Evolutionary conservation across 2,329 filamentous ascomycete genomes (phyloP), one percentile per base, ranked within the genome.

Genomic region (Chrysosporium queenslandicum): DNA sequence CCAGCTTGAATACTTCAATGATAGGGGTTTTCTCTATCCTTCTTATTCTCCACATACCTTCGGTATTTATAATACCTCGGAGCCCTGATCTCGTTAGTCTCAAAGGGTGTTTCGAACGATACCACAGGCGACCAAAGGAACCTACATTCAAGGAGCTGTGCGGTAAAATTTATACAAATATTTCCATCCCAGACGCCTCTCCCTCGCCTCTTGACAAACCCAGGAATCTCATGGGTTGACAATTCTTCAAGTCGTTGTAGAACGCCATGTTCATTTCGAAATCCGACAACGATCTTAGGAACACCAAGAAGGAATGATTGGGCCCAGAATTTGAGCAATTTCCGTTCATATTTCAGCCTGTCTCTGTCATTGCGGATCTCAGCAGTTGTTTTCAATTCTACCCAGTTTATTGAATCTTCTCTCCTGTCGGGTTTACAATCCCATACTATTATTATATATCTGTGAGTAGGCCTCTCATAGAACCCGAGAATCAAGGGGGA

Each of bases 251-350:
- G 65, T 11, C 79, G 76, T 45, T 77, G 75, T 20, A 98, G 74
- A 50, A 87, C 78, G 6, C 92, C 91, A 52, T 83, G 64, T 52
- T 77, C 80, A 30, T 79, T 83, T 45, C 92, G 82, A 66, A 92
- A 96, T 0, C 92, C 92, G 27, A 98, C 86, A 42, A 96, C 81
- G 58, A 98, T 87, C 59, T 84, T 92, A 0, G 89, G 88, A 0
- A 97, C 90, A 37, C 91, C 91, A 1, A 98, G 82, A 2, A 98
- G 76, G 64, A 95, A 98, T 0, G 87, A 94, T 68, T 97, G 92
- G 12, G 91, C 87, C 92, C 92, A 98, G 71, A 91, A 95, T 63
- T 94, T 94, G 69, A 94, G 79, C 51, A 97, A 77, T 66, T 97
- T 97, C 46, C 86, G 80, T 68, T 96, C 87, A 65, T 91, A 95